Conservation (phyloP, 306 rosid genomes). For the Prunus padus region DNA sequence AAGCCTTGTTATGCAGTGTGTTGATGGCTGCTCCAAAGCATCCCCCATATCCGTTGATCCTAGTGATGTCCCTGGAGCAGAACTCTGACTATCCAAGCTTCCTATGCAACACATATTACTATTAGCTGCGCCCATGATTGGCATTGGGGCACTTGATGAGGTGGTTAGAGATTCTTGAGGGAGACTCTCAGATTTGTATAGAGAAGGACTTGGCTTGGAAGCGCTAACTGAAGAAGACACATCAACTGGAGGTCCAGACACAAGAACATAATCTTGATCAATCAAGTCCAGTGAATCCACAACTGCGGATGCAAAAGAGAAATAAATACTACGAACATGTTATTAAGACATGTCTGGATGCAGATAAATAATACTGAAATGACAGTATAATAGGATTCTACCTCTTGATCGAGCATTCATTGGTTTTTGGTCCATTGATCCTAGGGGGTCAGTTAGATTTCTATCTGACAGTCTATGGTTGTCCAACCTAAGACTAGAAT, state of each 20-base stretch:
- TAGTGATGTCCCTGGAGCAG: slow-evolving; percentile 83
- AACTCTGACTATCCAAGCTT: slow-evolving; percentile 86
- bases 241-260: slow-evolving; percentile 80
- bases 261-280: slow-evolving; percentile 98
- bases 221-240: slow-evolving; percentile 55
- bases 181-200: slow-evolving; percentile 50
- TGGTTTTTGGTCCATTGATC: slow-evolving; percentile 43
- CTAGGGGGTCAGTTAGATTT: slow-evolving; percentile 42
- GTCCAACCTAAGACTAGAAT: slow-evolving; percentile 41
- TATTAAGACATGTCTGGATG: slow-evolving; percentile 21
- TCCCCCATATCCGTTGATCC: slow-evolving; percentile 79
- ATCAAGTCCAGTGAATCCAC: slow-evolving; percentile 68
- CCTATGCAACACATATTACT: slow-evolving; percentile 57
- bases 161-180: slow-evolving; percentile 45
- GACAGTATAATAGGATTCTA: slow-evolving; percentile 19
- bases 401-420: slow-evolving; percentile 55
- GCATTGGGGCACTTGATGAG: slow-evolving; percentile 74
- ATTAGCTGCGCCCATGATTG: slow-evolving; percentile 53
- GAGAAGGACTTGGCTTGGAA: slow-evolving; percentile 60
- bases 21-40: slow-evolving; percentile 73
- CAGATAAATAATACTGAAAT: slow-evolving; percentile 22
- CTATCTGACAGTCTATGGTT: slow-evolving; percentile 44
- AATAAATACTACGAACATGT: slow-evolving; percentile 1
- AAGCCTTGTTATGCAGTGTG: slow-evolving; percentile 69
- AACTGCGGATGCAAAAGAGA: slow-evolving; percentile 49